Evolutionary conservation across 805 yeast genomes (phyloP).

Genomic region (Metschnikowia lachancei): DNA sequence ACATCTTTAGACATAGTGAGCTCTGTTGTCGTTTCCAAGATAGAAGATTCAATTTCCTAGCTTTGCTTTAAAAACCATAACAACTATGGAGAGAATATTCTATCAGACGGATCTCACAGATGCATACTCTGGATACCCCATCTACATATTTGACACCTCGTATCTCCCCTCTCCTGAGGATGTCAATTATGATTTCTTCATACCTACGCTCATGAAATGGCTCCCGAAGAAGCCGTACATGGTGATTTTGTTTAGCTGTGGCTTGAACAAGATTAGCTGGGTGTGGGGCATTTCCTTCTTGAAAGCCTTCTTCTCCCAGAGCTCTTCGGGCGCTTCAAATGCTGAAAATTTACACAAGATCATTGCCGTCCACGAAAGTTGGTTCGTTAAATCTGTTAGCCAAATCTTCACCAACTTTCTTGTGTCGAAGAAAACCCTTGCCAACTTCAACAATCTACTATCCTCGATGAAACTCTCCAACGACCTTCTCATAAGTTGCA

Average conservation of each 20-base stretch:
- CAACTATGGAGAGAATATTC: constrained; percentile 44
- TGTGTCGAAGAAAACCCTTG: constrained; percentile 32
- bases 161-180: constrained; percentile 63
- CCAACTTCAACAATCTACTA: constrained; percentile 23
- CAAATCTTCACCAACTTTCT: constrained; percentile 65
- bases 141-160: constrained; percentile 81
- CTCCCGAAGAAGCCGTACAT: constrained; percentile 66
- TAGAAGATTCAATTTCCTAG: not conserved
- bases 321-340: constrained; percentile 46
- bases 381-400: constrained; percentile 78
- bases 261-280: constrained; percentile 66
- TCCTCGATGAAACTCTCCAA: constrained; percentile 8
- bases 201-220: constrained; percentile 51
- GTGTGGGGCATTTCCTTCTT: constrained; percentile 61
- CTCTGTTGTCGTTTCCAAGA: not conserved
- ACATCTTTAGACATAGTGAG: not conserved
- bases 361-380: constrained; percentile 84
- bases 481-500: constrained; percentile 19
- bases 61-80: not conserved
- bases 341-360: constrained; percentile 52
- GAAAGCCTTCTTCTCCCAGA: constrained; percentile 51
- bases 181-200: constrained; percentile 47
- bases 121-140: constrained; percentile 60
- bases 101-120: constrained; percentile 62
- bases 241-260: constrained; percentile 77